A percentile compares a stretch with the other conserved stretches of the same genome.
Conservation (phyloP, 106 monocot genomes). For the Phalaenopsis equestris region DNA sequence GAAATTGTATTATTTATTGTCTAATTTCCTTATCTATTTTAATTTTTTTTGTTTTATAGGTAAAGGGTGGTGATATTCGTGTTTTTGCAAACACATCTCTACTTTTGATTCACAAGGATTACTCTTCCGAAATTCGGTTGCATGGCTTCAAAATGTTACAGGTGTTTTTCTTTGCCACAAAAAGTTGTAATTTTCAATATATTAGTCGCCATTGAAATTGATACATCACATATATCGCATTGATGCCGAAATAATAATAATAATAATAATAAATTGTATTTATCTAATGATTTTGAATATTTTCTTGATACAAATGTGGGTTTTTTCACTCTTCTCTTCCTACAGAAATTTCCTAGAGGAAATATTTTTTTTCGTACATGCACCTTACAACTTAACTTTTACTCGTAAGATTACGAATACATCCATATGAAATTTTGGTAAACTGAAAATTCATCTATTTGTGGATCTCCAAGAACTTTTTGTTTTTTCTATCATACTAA, state of each 20-base stretch:
- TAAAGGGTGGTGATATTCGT: conserved; percentile 74
- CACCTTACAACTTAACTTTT: neutral
- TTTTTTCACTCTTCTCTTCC: neutral
- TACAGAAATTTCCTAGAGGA: neutral
- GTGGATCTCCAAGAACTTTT: neutral
- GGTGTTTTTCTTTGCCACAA: conserved; percentile 31
- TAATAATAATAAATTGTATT: no score
- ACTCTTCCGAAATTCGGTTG: conserved; percentile 80
- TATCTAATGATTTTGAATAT: neutral
- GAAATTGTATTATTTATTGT: neutral
- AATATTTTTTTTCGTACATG: neutral
- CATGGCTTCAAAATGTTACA: conserved; percentile 93
- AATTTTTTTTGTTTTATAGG: conserved; percentile 27
- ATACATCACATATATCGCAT: neutral
- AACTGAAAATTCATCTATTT: neutral
- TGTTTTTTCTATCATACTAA: neutral
- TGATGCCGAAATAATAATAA: neutral
- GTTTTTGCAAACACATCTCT: conserved; percentile 67
- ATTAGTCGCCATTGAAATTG: neutral
- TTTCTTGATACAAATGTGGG: neutral
- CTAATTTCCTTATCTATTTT: neutral
- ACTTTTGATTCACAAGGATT: conserved; percentile 63
- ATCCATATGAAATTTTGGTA: neutral
- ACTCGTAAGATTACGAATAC: neutral
- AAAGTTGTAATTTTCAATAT: neutral